Evolutionary conservation across 225 moss, liverwort and hornwort species (phyloP).

Genomic region (Polytrichum formosum): DNA sequence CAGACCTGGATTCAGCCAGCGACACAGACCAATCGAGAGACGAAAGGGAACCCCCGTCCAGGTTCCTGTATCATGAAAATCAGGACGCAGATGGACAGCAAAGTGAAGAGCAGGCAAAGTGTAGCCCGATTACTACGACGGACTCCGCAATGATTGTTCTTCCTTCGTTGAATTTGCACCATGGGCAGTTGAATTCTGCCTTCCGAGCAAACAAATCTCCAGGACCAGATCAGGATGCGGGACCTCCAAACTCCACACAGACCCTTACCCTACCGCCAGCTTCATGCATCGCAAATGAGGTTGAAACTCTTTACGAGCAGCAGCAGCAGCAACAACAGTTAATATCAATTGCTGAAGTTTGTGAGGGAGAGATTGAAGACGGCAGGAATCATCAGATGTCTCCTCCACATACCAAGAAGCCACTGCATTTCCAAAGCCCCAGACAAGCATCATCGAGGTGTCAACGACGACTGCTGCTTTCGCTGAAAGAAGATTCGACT

Average conservation of each 20-base stretch:
- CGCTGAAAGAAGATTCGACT: conserved; percentile 18
- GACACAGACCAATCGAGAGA: conserved; percentile 11
- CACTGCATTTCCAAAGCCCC: conserved; percentile 13
- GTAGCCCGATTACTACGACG: conserved; percentile 10
- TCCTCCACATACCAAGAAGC: conserved; percentile 5
- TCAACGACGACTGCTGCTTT: conserved; percentile 28
- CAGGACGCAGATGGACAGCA: conserved; percentile 25
- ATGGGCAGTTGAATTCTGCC: conserved; percentile 7
- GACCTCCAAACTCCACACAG: no score
- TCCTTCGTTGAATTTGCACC: conserved; percentile 29
- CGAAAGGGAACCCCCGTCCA: conserved; percentile 4
- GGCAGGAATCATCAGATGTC: conserved; percentile 9
- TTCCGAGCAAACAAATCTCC: conserved; percentile 8
- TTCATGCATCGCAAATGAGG: no score
- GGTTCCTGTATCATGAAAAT: conserved; percentile 5
- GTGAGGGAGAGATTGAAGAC: conserved; percentile 16
- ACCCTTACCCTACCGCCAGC: neutral
- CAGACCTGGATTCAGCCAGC: conserved; percentile 11
- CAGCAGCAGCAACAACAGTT: neutral
- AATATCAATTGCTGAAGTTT: neutral
- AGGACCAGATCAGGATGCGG: neutral
- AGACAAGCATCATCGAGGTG: conserved; percentile 9
- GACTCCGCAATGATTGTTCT: conserved; percentile 36
- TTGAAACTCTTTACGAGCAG: neutral
- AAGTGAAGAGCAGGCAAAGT: conserved; percentile 14